Evolutionary conservation across 805 yeast species (phyloP).

Genomic region (Wickerhamomyces canadensis): DNA sequence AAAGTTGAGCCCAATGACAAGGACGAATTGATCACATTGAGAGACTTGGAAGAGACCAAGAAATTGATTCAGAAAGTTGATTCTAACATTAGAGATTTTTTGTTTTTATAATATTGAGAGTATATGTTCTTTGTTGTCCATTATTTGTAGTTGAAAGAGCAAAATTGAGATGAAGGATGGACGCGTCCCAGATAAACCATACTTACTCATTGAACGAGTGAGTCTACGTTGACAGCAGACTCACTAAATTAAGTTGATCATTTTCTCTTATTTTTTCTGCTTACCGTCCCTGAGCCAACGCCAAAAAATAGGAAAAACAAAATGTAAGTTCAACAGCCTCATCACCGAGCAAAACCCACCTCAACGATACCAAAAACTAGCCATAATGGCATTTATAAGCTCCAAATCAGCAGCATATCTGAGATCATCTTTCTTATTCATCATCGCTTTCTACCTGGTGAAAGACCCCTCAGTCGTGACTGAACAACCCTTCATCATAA

Average conservation of each 20-base stretch:
- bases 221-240: too few species aligned
- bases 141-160: too few species aligned
- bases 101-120: too few species aligned
- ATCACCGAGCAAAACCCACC: too few species aligned
- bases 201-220: too few species aligned
- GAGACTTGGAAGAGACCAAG: constrained; percentile 16
- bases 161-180: too few species aligned
- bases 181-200: too few species aligned
- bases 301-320: neutral
- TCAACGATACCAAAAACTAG: too few species aligned
- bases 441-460: constrained; percentile 39
- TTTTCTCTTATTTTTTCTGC: too few species aligned
- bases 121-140: too few species aligned
- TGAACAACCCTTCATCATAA: constrained; percentile 40
- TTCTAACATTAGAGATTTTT: neutral
- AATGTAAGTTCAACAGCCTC: too few species aligned
- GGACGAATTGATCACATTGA: constrained; percentile 11
- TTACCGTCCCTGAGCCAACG: neutral
- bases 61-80: constrained; percentile 11
- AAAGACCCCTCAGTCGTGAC: constrained; percentile 42
- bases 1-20: constrained; percentile 5
- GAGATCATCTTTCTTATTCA: constrained; percentile 40
- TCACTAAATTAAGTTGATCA: too few species aligned
- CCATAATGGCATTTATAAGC: constrained; percentile 48
- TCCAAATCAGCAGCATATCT: constrained; percentile 42